Conservation (phyloP, 345 rosid genomes). For the Brassica cretica region DNA sequence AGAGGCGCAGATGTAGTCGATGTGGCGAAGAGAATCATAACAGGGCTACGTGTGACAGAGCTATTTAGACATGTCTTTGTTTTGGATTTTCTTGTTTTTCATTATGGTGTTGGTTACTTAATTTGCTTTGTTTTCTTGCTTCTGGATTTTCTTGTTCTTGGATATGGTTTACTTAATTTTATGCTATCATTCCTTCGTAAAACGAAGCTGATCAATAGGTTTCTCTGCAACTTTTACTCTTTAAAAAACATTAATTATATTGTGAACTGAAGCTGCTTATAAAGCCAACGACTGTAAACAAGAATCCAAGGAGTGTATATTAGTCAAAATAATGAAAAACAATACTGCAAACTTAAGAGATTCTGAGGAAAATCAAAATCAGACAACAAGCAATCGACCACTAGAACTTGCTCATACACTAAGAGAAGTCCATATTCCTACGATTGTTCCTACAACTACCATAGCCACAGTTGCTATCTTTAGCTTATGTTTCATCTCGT, state of each 20-base stretch:
- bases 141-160: neutral
- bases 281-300: no score
- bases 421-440: neutral
- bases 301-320: no score
- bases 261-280: neutral
- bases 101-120: neutral
- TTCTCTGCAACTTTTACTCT: no score
- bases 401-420: neutral
- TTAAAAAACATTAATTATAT: no score
- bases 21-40: neutral
- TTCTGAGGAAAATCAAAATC: neutral
- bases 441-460: neutral
- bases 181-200: no score
- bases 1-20: neutral
- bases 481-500: neutral
- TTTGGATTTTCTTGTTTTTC: no score
- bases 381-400: neutral
- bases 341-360: neutral
- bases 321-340: neutral
- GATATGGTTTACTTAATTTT: neutral
- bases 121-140: neutral
- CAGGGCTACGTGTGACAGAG: neutral
- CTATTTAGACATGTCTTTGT: neutral
- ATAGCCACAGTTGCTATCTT: neutral
- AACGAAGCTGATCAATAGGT: no score